Evolutionary conservation across 139 green algal species (phyloP).

Genomic region (Picochlorum sp.): DNA sequence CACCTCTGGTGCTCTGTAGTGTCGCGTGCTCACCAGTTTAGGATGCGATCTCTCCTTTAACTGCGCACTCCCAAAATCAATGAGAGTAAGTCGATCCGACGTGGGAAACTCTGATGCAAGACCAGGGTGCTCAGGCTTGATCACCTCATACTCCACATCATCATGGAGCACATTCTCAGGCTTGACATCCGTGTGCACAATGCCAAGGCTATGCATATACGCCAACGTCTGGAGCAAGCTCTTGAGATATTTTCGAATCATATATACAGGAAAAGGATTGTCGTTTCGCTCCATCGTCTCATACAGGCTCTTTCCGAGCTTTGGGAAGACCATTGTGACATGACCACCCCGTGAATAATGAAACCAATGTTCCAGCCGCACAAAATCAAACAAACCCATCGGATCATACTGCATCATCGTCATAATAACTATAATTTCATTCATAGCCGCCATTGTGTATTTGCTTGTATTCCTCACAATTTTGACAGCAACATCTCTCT

Average conservation of each 20-base stretch:
- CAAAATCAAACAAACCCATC: constrained; percentile 36
- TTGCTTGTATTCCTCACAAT: constrained; percentile 83
- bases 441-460: constrained; percentile 94
- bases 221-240: constrained; percentile 74
- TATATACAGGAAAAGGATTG: constrained; percentile 82
- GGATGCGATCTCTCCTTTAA: constrained; percentile 91
- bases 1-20: constrained; percentile 95
- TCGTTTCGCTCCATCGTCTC: constrained; percentile 90
- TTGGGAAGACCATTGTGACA: constrained; percentile 99
- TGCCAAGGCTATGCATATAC: constrained; percentile 81
- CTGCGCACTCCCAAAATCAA: constrained; percentile 96
- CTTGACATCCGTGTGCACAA: constrained; percentile 98
- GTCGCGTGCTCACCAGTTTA: constrained; percentile 73
- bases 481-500: constrained; percentile 87
- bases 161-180: constrained; percentile 96
- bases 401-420: constrained; percentile 74
- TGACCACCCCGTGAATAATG: constrained; percentile 80
- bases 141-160: constrained; percentile 11
- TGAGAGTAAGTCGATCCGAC: constrained; percentile 65
- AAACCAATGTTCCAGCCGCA: constrained; percentile 89
- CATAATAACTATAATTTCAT: constrained; percentile 89
- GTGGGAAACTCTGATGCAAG: constrained; percentile 45
- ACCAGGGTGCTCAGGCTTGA: constrained; percentile 5
- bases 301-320: constrained; percentile 86
- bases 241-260: constrained; percentile 68